A percentile compares a stretch with the other conserved stretches of the same genome.
These are phyloP conservation scores for Aethionema arabicum DNA, from an alignment of 345 rosid species.

Conservation along the genomic window DNA sequence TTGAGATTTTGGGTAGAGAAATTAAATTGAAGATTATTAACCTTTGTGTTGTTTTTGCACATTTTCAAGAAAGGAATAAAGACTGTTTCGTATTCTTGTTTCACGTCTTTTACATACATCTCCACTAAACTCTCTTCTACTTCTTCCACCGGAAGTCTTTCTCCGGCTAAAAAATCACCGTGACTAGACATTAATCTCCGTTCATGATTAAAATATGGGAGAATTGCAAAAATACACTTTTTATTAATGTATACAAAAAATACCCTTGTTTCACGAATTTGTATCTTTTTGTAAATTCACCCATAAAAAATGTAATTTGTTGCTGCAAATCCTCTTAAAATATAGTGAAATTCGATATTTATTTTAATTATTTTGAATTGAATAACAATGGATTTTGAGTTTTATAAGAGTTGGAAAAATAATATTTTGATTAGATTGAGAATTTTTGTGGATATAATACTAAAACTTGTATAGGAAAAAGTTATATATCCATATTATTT, in stretches of 20 bases:
- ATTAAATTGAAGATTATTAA: neutral
- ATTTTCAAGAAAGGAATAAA: constrained; percentile 58
- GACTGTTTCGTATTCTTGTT: constrained; percentile 45
- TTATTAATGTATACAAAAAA: no score
- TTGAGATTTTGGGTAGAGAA: neutral
- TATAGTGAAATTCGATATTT: no score
- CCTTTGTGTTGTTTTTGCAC: constrained; percentile 45
- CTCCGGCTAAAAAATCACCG: constrained; percentile 52
- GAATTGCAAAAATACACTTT: no score
- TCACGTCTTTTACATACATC: constrained; percentile 62
- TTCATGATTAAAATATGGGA: no score
- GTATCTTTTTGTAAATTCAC: no score
- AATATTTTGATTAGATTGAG: no score
- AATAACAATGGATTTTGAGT: neutral
- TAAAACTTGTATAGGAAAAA: neutral
- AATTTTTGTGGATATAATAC: neutral
- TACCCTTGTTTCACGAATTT: no score
- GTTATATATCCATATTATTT: no score
- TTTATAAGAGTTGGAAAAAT: no score
- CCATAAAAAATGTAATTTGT: no score
- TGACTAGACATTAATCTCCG: constrained; percentile 5
- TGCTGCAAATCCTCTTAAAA: no score
- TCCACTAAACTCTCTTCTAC: constrained; percentile 64
- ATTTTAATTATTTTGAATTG: neutral
- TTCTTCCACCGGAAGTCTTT: constrained; percentile 53